Evolutionary conservation across 805 yeast species (phyloP).

Genomic region (Zygoascus ofunaensis): DNA sequence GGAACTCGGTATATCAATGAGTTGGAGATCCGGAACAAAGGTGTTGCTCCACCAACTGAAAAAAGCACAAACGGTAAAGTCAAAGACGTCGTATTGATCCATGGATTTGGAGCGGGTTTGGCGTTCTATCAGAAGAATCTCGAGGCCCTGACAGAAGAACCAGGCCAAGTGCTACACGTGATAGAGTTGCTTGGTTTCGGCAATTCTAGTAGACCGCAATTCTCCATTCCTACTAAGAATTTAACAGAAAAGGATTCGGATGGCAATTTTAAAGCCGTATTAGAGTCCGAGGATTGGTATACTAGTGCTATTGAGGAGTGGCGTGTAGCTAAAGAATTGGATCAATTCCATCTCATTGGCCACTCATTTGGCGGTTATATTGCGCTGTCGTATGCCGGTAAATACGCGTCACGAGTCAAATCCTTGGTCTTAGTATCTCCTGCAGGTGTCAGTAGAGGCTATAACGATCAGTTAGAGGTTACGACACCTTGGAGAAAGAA

Average conservation of each 20-base stretch:
- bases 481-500: conserved; percentile 5
- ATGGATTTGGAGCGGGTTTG: conserved; percentile 90
- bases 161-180: conserved; percentile 68
- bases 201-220: conserved; percentile 63
- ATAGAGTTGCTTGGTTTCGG: conserved; percentile 89
- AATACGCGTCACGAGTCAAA: conserved; percentile 50
- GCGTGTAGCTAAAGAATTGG: conserved; percentile 43
- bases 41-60: conserved; percentile 2
- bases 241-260: conserved; percentile 23
- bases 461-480: conserved; percentile 10
- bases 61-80: conserved; percentile 13
- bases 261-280: conserved; percentile 24
- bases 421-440: conserved; percentile 80
- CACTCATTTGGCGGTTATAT: conserved; percentile 93
- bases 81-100: conserved; percentile 63
- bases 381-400: conserved; percentile 56
- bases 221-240: conserved; percentile 28
- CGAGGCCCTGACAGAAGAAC: conserved; percentile 33
- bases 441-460: conserved; percentile 57
- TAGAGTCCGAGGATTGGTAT: conserved; percentile 52
- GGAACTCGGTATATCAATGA: conserved; percentile 63
- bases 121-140: conserved; percentile 73
- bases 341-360: conserved; percentile 54
- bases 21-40: conserved; percentile 39
- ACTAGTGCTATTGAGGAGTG: conserved; percentile 57